phyloP scores from a whole-genome alignment of 2,329 filamentous ascomycete species.

The Ramichloridium luteum region DNA sequence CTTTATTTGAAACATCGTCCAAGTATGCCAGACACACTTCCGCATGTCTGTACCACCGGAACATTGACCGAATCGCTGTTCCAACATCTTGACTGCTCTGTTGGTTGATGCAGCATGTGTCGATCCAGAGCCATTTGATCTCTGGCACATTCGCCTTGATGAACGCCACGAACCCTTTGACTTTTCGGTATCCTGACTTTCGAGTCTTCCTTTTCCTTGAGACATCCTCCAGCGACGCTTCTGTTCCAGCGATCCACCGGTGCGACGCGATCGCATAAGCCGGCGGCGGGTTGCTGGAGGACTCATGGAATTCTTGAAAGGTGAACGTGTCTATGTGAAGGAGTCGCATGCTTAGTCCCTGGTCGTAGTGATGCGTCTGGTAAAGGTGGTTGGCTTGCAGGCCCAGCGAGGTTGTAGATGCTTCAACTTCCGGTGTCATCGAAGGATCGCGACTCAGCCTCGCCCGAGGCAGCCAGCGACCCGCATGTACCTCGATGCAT shows the following conservation, averaged over 20 bases:
- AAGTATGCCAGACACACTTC: constrained; percentile 8
- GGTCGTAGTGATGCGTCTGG: neutral
- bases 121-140: constrained; percentile 7
- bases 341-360: neutral
- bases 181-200: neutral
- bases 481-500: constrained; percentile 1
- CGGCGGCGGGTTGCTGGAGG: neutral
- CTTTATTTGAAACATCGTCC: neutral
- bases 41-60: constrained; percentile 8
- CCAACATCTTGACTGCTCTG: constrained; percentile 8
- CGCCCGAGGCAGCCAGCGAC: neutral
- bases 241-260: neutral
- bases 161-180: neutral
- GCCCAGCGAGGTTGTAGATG: neutral
- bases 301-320: constrained; percentile 1
- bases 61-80: constrained; percentile 12
- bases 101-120: constrained; percentile 12
- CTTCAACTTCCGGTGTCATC: neutral
- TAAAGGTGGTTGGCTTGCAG: neutral
- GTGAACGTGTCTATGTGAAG: constrained; percentile 1
- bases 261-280: constrained; percentile 1
- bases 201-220: neutral
- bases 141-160: neutral
- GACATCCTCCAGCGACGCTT: neutral
- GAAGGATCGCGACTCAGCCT: constrained; percentile 1